Evolutionary conservation across 139 green algal species (phyloP).

Genomic region (Desmodesmus armatus): DNA sequence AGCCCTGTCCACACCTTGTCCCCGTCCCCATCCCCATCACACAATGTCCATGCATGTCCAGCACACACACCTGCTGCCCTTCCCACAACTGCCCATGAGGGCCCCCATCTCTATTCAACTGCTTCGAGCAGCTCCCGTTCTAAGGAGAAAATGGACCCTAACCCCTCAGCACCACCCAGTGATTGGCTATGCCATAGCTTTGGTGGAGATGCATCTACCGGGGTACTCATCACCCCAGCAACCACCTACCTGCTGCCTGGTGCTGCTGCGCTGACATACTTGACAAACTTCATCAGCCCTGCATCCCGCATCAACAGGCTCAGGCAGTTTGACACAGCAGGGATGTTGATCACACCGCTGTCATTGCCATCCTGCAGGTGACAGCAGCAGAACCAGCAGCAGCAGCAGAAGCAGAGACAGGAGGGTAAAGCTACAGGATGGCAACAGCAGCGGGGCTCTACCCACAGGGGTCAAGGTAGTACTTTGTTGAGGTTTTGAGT

Average conservation of each 20-base stretch:
- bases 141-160: too few species aligned
- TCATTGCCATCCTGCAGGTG: slow-evolving; percentile 66
- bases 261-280: slow-evolving; percentile 59
- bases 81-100: too few species aligned
- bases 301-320: slow-evolving; percentile 87
- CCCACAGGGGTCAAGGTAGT: not conserved
- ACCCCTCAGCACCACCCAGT: not conserved
- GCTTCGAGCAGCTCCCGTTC: not conserved
- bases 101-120: too few species aligned
- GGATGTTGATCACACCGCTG: slow-evolving; percentile 83
- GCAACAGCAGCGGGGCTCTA: slow-evolving; percentile 3
- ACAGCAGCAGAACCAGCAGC: slow-evolving; percentile 4
- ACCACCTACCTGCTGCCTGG: slow-evolving; percentile 46
- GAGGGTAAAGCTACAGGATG: too few species aligned
- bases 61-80: too few species aligned
- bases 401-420: slow-evolving; percentile 1
- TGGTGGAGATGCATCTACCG: too few species aligned
- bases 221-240: too few species aligned
- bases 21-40: too few species aligned
- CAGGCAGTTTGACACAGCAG: slow-evolving; percentile 80
- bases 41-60: too few species aligned
- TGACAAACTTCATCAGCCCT: slow-evolving; percentile 91
- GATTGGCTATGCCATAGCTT: too few species aligned
- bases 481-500: too few species aligned
- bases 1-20: too few species aligned